phyloP scores from a whole-genome alignment of 164 flowering plant genomes.

The Cinnamomum micranthum region DNA sequence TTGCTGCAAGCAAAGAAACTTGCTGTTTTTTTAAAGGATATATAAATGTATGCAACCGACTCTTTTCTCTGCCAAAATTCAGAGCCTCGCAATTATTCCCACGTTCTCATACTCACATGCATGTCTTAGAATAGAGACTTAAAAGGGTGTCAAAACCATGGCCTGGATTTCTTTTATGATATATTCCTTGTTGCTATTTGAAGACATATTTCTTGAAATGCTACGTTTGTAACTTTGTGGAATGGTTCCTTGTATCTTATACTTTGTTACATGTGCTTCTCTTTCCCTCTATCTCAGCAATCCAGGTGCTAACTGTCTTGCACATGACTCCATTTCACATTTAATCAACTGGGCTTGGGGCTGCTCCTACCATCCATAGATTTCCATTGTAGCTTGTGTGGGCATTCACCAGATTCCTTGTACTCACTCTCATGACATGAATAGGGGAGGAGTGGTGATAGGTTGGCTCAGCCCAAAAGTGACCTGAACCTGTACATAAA shows the following conservation, averaged over 20 bases:
- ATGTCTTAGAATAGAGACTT: background rate
- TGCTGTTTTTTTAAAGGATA: constrained; percentile 2
- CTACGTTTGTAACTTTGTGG: background rate
- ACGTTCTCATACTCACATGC: constrained; percentile 37
- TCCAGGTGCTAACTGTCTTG: background rate
- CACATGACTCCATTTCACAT: constrained; percentile 12
- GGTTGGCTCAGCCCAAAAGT: too few relatives aligned
- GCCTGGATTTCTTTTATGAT: constrained; percentile 1
- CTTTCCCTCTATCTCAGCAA: too few relatives aligned
- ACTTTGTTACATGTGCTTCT: constrained; percentile 5
- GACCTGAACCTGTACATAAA: too few relatives aligned
- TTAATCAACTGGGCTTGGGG: background rate
- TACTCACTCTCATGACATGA: too few relatives aligned
- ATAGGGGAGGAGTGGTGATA: too few relatives aligned
- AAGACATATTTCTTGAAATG: background rate
- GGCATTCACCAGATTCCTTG: too few relatives aligned
- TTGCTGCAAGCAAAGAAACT: constrained; percentile 24
- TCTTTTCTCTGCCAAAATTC: constrained; percentile 24
- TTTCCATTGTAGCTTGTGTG: too few relatives aligned
- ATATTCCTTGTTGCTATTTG: constrained; percentile 1
- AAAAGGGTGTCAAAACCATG: background rate
- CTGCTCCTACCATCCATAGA: too few relatives aligned
- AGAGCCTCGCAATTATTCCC: constrained; percentile 61
- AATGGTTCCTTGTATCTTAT: constrained; percentile 2
- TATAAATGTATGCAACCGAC: constrained; percentile 13